phyloP scores from a whole-genome alignment of 2,329 filamentous ascomycete species.

The Magnaporthales sp. region DNA sequence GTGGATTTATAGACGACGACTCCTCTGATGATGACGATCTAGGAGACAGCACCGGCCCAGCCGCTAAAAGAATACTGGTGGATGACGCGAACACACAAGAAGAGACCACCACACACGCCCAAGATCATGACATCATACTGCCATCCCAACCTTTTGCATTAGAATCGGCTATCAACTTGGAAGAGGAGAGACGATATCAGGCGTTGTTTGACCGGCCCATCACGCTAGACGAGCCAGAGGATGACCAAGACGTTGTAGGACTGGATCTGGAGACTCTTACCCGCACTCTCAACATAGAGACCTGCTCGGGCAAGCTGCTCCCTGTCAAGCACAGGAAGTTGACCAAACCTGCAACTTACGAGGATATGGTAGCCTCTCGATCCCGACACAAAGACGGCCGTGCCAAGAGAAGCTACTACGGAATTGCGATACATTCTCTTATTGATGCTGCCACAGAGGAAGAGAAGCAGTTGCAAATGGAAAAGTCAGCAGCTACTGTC shows the following conservation, averaged over 20 bases:
- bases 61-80: conserved; percentile 4
- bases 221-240: not conserved
- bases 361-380: conserved; percentile 58
- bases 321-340: conserved; percentile 46
- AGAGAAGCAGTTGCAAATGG: conserved; percentile 27
- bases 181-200: conserved; percentile 4
- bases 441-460: conserved; percentile 63
- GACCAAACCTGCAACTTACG: conserved; percentile 44
- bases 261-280: not conserved
- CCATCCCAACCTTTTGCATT: not conserved
- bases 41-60: conserved; percentile 1
- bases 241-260: not conserved
- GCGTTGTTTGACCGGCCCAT: conserved; percentile 3
- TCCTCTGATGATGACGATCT: conserved; percentile 5
- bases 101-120: not conserved
- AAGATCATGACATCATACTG: not conserved
- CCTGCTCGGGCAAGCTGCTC: conserved; percentile 47
- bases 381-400: conserved; percentile 59
- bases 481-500: conserved; percentile 9
- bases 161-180: not conserved
- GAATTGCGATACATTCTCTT: conserved; percentile 81
- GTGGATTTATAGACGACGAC: conserved; percentile 8
- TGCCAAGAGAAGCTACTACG: conserved; percentile 75
- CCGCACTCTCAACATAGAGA: conserved; percentile 16
- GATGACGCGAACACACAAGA: not conserved